Conservation (phyloP, 495 filamentous ascomycete genomes). For the Aspergillus heteromorphus region DNA sequence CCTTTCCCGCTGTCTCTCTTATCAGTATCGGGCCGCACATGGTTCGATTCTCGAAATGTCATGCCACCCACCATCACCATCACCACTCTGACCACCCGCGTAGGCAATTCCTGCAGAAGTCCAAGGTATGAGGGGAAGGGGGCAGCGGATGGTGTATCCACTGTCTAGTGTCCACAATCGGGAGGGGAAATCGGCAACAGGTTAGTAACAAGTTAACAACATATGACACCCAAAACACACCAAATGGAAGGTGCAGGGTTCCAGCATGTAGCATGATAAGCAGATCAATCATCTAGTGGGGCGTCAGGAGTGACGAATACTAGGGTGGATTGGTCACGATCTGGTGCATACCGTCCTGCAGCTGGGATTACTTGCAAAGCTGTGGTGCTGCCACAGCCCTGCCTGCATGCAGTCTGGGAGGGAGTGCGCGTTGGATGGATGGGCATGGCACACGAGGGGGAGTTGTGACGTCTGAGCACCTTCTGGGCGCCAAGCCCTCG, state of each 20-base stretch:
- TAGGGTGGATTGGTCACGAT: conserved; percentile 4
- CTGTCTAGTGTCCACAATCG: background rate
- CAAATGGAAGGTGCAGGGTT: background rate
- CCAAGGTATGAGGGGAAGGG: background rate
- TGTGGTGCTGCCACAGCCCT: background rate
- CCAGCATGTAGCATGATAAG: background rate
- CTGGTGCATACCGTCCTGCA: background rate
- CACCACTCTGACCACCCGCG: too few species aligned
- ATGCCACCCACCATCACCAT: too few species aligned
- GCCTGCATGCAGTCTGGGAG: background rate
- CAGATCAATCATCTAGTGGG: conserved; percentile 4
- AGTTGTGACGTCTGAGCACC: background rate
- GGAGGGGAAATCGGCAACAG: background rate
- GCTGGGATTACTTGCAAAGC: conserved; percentile 1
- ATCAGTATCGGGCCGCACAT: background rate
- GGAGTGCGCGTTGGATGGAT: background rate
- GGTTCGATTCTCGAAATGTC: background rate
- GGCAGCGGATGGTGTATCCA: background rate
- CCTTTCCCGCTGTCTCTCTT: background rate
- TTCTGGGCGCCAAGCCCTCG: background rate
- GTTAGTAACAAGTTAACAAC: too few species aligned
- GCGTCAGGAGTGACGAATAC: conserved; percentile 2
- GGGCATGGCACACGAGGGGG: background rate
- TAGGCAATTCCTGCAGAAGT: background rate
- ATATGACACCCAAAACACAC: background rate